Evolutionary conservation across 768 basidiomycete species (phyloP), one percentile per base, ranked within the genome.

Genomic region (Lentinula sp.): DNA sequence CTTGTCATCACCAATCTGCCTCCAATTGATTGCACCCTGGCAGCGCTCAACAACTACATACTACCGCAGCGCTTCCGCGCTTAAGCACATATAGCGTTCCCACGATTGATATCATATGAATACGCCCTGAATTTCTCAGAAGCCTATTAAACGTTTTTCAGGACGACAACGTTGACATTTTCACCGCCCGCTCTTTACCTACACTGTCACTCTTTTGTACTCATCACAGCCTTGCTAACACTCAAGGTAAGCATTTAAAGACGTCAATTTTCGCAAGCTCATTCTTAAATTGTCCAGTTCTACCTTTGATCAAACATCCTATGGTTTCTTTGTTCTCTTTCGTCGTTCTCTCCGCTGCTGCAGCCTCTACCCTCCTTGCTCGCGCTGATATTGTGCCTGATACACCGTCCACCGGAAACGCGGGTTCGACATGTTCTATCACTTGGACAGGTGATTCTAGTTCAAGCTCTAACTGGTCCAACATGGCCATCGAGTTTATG

Each of bases 401-500:
- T 55, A 77, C 71, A 28, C 90, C 92, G 23, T 76, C 77, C 6
- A 88, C 88, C 6, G 83, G 83, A 45, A 81, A 82, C 45, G 74
- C 80, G 58, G 90, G 89, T 18, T 53, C 70, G 9, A 67, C 73
- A 3, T 93, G 91, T 67, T 65, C 69, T 32, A 76, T 87, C 46
- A 66, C 69, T 10, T 94, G 92, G 91, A 67, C 67, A 0, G 78
- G 75, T 6, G 90, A 91, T 67, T 60, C 72, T 5, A 61, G 63
- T 31, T 77, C 75, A 2, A 79, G 80, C 13, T 84, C 84, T 21
- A 64, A 63, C 15, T 94, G 92, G 92, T 85, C 81, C 68, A 70
- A 75, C 62, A 91, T 88, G 84, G 73, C 78, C 63, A 89, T 94
- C 60, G 76, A 91, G 70, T 81, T 93, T 70, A 93, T 91, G 90